phyloP scores from a whole-genome alignment of 805 yeast species.

The Jamesozyma hellenica region DNA sequence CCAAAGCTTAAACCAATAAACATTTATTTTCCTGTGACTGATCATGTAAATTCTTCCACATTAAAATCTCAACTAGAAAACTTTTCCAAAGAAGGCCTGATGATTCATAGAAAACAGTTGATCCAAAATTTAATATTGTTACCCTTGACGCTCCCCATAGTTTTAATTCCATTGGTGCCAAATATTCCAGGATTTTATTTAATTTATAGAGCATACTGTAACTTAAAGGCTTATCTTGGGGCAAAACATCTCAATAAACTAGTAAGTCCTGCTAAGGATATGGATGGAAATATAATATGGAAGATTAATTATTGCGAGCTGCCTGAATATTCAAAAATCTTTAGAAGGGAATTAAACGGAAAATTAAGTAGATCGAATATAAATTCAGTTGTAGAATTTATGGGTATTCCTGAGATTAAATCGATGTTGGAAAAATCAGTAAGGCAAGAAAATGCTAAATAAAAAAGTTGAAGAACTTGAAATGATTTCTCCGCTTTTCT shows the following conservation, averaged over 20 bases:
- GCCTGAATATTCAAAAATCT: slow-evolving; percentile 26
- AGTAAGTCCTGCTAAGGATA: slow-evolving; percentile 32
- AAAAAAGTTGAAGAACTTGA: neutral
- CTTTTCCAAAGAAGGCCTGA: slow-evolving; percentile 36
- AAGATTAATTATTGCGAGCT: slow-evolving; percentile 26
- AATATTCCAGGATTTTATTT: slow-evolving; percentile 87
- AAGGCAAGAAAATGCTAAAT: slow-evolving; percentile 36
- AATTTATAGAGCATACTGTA: slow-evolving; percentile 73
- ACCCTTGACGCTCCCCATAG: slow-evolving; percentile 74
- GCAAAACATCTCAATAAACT: slow-evolving; percentile 56
- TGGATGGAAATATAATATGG: neutral
- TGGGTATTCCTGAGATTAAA: slow-evolving; percentile 38
- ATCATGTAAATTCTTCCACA: slow-evolving; percentile 23
- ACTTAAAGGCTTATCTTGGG: slow-evolving; percentile 68
- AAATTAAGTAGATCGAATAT: slow-evolving; percentile 36
- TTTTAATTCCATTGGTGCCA: slow-evolving; percentile 76
- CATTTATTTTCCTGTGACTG: slow-evolving; percentile 40
- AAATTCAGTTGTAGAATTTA: slow-evolving; percentile 34
- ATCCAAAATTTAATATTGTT: slow-evolving; percentile 45
- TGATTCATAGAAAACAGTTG: slow-evolving; percentile 48
- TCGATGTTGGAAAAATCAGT: slow-evolving; percentile 42
- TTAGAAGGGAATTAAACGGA: neutral
- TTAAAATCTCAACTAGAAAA: slow-evolving; percentile 33
- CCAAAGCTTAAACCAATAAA: slow-evolving; percentile 29
- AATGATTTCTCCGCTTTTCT: too few relatives aligned